Percentiles rank a stretch among this genome's conserved stretches.
These are phyloP conservation scores for Aspergillaceae sp. DNA, from an alignment of 2,329 filamentous ascomycete genomes.

Conservation along the genomic window DNA sequence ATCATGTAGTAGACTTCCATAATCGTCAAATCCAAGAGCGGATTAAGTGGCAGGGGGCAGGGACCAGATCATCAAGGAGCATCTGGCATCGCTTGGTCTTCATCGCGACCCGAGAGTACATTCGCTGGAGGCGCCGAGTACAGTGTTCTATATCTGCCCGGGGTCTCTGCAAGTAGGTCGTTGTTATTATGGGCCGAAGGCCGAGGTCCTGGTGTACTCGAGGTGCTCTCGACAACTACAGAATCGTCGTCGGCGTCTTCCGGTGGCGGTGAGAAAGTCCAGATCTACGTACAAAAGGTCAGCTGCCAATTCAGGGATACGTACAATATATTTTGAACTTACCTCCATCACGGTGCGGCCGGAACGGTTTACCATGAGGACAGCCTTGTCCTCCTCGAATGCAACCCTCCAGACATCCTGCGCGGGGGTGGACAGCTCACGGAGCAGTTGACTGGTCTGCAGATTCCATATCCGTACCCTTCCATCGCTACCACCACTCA, in stretches of 20 bases:
- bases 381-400: constrained; percentile 96
- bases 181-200: constrained; percentile 12
- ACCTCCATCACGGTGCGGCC: constrained; percentile 97
- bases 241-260: constrained; percentile 23
- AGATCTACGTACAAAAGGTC: constrained; percentile 55
- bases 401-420: constrained; percentile 97
- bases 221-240: constrained; percentile 22
- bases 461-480: constrained; percentile 97
- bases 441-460: constrained; percentile 79
- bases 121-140: constrained; percentile 25
- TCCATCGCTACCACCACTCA: constrained; percentile 94
- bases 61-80: constrained; percentile 11
- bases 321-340: constrained; percentile 24
- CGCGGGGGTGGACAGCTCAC: constrained; percentile 82
- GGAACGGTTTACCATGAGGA: constrained; percentile 80
- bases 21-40: not conserved
- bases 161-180: constrained; percentile 3
- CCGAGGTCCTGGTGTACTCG: constrained; percentile 24
- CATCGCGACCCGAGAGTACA: constrained; percentile 17
- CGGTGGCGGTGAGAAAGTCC: constrained; percentile 79
- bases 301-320: no score
- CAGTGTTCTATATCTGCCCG: constrained; percentile 15
- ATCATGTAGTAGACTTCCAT: not conserved
- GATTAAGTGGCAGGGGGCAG: constrained; percentile 1
- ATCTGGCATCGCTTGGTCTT: constrained; percentile 29